Evolutionary conservation across 306 rosid species (phyloP), one percentile per base, ranked within the genome.

Genomic region (Vigna angularis): DNA sequence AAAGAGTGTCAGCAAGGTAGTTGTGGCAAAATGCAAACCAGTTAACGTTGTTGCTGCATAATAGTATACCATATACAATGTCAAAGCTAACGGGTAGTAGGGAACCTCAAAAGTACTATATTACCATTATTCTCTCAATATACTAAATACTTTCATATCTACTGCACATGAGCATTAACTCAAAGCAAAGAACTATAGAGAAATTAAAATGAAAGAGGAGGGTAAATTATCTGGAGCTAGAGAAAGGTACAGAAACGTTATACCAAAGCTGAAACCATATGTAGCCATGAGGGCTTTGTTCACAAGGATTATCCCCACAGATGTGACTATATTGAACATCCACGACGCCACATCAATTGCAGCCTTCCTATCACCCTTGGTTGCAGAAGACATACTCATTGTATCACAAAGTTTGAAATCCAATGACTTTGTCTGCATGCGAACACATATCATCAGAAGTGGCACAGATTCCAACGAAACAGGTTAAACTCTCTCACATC

Each of bases 21-120:
- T 91, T 20, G 92, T 88, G 30, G 88, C 91, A 78, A 91, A 91
- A 66, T 91, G 97, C 80, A 91, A 75, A 75, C 97, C 97, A 40
- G 94, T 91, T 82, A 91, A 85, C 0, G 94, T 91, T 36, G 94
- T 91, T 40, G 97, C 97, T 91, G 90, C 94, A 82, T n/a, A 62
- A 78, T 15, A 59, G 77, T n/a, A 68, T 66, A 73, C 47, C 24
- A 77, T 81, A 38, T 9, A 69, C 17, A 63, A 47, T 77, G 73
- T 83, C 74, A 86, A 73, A 45, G 57, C 40, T 58, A 44, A 51
- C 36, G 44, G 26, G 5, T 47, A 48, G 47, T 42, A 17, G 49
- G 77, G 18, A 47, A 17, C 38, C 64, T 53, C 53, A 73, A 50
- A 32, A 62, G 63, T 44, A 65, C 36, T 70, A 30, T 62, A 4